These are phyloP conservation scores for Diplodia mutila DNA, from an alignment of 2,329 filamentous ascomycete genomes.

Conservation along the genomic window DNA sequence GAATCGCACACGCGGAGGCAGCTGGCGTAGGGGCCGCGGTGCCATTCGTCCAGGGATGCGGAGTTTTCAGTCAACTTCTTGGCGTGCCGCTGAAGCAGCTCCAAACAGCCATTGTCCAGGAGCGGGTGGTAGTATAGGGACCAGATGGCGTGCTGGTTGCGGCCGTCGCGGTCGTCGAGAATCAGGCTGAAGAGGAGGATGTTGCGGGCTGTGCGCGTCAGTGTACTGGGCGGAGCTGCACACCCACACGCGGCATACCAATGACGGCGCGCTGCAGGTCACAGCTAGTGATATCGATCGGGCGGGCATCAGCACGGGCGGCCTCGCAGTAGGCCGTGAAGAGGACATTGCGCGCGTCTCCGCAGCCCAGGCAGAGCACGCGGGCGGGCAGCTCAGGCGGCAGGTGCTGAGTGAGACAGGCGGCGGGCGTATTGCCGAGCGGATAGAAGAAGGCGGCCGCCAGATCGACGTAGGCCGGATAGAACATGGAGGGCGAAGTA, in stretches of 20 bases:
- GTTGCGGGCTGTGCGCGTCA: slow-evolving; percentile 56
- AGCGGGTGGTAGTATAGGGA: slow-evolving; percentile 61
- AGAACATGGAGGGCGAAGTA: neutral
- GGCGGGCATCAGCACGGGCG: neutral
- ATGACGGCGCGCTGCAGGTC: slow-evolving; percentile 56
- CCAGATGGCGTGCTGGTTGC: slow-evolving; percentile 47
- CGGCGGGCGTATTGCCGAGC: slow-evolving; percentile 56
- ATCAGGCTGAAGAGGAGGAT: slow-evolving; percentile 57
- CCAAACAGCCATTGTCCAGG: slow-evolving; percentile 45
- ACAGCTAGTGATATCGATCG: slow-evolving; percentile 61
- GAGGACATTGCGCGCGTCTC: slow-evolving; percentile 61
- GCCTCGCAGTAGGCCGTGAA: slow-evolving; percentile 46
- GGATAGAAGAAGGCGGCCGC: slow-evolving; percentile 41
- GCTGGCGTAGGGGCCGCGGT: slow-evolving; percentile 48
- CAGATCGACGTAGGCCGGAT: slow-evolving; percentile 7
- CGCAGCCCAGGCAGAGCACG: slow-evolving; percentile 59
- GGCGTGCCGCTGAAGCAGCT: slow-evolving; percentile 48
- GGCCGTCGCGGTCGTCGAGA: slow-evolving; percentile 42
- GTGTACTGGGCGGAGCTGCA: neutral
- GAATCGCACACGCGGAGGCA: slow-evolving; percentile 55
- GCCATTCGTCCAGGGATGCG: slow-evolving; percentile 50
- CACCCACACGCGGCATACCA: slow-evolving; percentile 41
- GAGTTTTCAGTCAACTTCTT: slow-evolving; percentile 49
- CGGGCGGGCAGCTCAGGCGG: slow-evolving; percentile 56
- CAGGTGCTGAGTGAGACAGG: slow-evolving; percentile 52